Percentiles rank a stretch among this genome's conserved stretches.
phyloP scores from a whole-genome alignment of 768 basidiomycete species.

The Amanita exitialis region DNA sequence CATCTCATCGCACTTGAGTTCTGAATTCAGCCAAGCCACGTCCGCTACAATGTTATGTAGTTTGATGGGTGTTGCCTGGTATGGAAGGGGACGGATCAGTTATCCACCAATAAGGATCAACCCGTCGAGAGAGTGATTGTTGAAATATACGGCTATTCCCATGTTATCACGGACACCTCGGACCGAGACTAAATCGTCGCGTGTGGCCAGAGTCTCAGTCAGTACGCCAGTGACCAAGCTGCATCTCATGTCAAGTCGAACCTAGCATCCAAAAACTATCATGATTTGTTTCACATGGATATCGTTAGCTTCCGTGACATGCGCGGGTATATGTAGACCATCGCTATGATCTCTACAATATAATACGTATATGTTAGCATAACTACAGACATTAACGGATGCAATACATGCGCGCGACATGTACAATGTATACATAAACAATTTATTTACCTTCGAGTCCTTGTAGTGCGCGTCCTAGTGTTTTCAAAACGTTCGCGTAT shows the following conservation, averaged over 20 bases:
- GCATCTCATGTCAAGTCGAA: neutral
- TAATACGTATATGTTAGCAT: slow-evolving; percentile 1
- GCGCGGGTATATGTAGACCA: neutral
- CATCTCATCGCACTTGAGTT: neutral
- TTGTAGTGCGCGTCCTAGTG: slow-evolving; percentile 25
- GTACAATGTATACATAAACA: neutral
- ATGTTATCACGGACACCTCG: neutral
- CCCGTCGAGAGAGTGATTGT: neutral
- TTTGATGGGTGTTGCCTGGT: neutral
- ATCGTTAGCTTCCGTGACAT: neutral
- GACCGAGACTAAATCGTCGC: neutral
- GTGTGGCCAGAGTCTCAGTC: neutral
- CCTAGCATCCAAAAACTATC: neutral
- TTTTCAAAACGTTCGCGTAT: slow-evolving; percentile 49
- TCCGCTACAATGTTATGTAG: neutral
- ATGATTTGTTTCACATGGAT: neutral
- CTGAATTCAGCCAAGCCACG: neutral
- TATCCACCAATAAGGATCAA: no score
- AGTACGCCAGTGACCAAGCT: neutral
- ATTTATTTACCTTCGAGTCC: slow-evolving; percentile 17
- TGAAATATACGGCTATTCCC: neutral
- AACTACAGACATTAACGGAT: neutral
- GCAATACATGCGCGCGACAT: neutral
- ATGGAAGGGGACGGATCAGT: neutral
- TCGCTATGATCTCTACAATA: neutral